phyloP scores from a whole-genome alignment of 805 yeast species.

The Lachancea thermotolerans region DNA sequence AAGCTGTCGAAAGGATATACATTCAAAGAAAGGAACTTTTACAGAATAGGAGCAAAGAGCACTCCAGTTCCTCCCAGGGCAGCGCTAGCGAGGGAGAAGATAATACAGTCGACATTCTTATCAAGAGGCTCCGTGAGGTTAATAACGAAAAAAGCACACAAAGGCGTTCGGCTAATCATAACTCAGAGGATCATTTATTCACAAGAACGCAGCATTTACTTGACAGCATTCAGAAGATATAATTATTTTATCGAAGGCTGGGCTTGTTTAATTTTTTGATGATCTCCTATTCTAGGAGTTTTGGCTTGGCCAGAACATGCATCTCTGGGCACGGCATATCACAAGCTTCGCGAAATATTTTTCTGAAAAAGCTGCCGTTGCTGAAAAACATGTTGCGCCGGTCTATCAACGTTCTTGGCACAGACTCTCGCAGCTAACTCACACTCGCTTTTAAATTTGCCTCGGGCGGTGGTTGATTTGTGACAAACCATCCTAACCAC shows the following conservation, averaged over 20 bases:
- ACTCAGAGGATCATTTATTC: slow-evolving; percentile 13
- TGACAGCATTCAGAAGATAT: slow-evolving; percentile 25
- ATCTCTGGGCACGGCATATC: slow-evolving; percentile 1
- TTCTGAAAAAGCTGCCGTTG: background rate
- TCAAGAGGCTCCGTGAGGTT: slow-evolving; percentile 24
- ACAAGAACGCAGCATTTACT: slow-evolving; percentile 27
- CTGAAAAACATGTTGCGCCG: background rate
- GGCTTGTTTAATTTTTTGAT: background rate
- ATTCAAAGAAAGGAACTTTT: slow-evolving; percentile 56
- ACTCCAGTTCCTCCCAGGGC: background rate
- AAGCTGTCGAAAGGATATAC: slow-evolving; percentile 60
- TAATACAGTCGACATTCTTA: slow-evolving; percentile 23
- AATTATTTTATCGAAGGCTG: background rate
- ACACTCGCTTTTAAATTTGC: background rate
- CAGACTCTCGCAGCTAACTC: background rate
- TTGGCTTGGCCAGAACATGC: background rate
- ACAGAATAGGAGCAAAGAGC: slow-evolving; percentile 8
- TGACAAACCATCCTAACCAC: background rate
- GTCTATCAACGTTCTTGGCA: background rate
- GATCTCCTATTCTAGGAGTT: background rate
- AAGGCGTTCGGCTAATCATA: slow-evolving; percentile 1
- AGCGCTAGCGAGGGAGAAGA: slow-evolving; percentile 7
- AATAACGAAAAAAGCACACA: slow-evolving; percentile 6
- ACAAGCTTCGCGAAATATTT: background rate
- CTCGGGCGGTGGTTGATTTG: background rate